Conservation (phyloP, 2,329 filamentous ascomycete genomes). For the Amesomyces nigricolor region DNA sequence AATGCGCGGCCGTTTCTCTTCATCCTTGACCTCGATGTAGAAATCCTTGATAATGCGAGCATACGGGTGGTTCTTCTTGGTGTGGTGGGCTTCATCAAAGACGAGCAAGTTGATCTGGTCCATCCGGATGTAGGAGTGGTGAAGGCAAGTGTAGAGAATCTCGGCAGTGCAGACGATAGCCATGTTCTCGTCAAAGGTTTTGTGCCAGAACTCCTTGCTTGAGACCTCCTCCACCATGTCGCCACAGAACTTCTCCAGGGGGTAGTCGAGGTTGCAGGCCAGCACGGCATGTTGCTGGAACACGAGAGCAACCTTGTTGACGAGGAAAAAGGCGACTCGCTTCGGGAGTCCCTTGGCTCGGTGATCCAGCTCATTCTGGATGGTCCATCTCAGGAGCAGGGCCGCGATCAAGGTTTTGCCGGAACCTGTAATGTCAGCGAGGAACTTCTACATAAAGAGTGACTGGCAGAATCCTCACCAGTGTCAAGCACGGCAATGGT, state of each 20-base stretch:
- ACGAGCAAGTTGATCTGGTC: conserved; percentile 80
- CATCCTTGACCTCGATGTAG: conserved; percentile 52
- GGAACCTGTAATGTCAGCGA: conserved; percentile 54
- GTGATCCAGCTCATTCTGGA: conserved; percentile 71
- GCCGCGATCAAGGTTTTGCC: conserved; percentile 97
- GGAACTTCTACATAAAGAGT: neutral
- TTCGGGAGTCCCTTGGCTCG: conserved; percentile 54
- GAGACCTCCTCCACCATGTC: conserved; percentile 48
- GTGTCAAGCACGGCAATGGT: conserved; percentile 91
- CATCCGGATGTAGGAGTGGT: conserved; percentile 74
- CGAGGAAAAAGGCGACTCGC: conserved; percentile 79
- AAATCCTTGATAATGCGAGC: conserved; percentile 85
- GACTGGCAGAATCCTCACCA: conserved; percentile 39
- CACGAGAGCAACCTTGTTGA: conserved; percentile 83
- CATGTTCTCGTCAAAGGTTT: conserved; percentile 59
- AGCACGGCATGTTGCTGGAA: conserved; percentile 85
- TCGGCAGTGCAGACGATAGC: conserved; percentile 90
- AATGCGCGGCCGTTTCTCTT: conserved; percentile 60
- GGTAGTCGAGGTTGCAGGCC: conserved; percentile 71
- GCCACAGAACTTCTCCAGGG: conserved; percentile 69
- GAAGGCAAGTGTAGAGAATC: conserved; percentile 71
- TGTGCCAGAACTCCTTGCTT: conserved; percentile 44
- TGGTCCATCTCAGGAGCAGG: conserved; percentile 68
- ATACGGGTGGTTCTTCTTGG: conserved; percentile 90
- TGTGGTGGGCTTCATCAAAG: conserved; percentile 94